Percentiles rank a stretch among this genome's conserved stretches.
These are phyloP conservation scores for Bipolaris bicolor DNA, from an alignment of 2,329 filamentous ascomycete genomes.

Conservation along the genomic window DNA sequence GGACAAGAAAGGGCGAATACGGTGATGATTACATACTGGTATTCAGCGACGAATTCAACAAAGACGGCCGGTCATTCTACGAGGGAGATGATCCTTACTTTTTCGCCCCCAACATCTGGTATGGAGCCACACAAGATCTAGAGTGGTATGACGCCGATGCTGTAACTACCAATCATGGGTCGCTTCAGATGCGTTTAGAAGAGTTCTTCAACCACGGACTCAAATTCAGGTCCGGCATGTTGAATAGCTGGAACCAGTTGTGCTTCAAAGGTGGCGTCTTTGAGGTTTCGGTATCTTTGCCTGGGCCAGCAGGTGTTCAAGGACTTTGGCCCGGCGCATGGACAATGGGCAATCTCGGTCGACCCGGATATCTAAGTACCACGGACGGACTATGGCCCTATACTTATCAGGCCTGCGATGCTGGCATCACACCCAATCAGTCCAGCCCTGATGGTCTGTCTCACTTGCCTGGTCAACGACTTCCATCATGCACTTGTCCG, in stretches of 20 bases:
- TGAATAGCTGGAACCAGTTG: slow-evolving; percentile 61
- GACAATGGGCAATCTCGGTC: slow-evolving; percentile 62
- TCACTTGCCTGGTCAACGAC: slow-evolving; percentile 53
- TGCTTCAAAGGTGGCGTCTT: slow-evolving; percentile 63
- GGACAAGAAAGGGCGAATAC: slow-evolving; percentile 54
- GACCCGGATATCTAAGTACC: slow-evolving; percentile 59
- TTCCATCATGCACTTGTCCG: slow-evolving; percentile 54
- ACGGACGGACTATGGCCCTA: slow-evolving; percentile 64
- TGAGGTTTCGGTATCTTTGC: slow-evolving; percentile 60
- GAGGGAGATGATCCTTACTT: slow-evolving; percentile 64
- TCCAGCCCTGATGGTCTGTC: slow-evolving; percentile 53
- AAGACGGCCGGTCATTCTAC: slow-evolving; percentile 60
- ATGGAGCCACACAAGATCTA: slow-evolving; percentile 59
- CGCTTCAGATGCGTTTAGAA: slow-evolving; percentile 55
- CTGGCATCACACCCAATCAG: slow-evolving; percentile 58
- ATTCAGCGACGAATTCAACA: slow-evolving; percentile 64
- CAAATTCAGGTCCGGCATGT: slow-evolving; percentile 58
- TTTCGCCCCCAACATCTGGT: slow-evolving; percentile 61
- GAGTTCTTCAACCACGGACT: slow-evolving; percentile 55
- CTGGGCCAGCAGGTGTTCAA: slow-evolving; percentile 57
- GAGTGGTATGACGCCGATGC: slow-evolving; percentile 62
- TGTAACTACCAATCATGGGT: slow-evolving; percentile 56
- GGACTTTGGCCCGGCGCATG: slow-evolving; percentile 62
- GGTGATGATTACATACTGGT: slow-evolving; percentile 57
- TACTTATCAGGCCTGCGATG: slow-evolving; percentile 59